phyloP scores from a whole-genome alignment of 768 basidiomycete species.

The Amanita pseudoporphyria region DNA sequence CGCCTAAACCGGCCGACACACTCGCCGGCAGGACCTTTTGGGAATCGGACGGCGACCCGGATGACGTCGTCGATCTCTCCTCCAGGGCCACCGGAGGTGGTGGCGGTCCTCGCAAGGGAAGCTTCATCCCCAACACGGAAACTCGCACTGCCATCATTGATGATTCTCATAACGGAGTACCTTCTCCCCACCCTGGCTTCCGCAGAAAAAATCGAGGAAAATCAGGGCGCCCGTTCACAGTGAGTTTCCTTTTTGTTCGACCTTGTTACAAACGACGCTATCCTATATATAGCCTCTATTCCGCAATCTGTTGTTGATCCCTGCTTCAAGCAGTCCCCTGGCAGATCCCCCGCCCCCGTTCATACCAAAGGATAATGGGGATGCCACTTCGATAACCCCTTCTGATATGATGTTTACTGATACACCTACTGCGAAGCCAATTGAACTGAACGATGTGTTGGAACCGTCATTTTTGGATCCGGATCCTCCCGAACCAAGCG shows the following conservation, averaged over 20 bases:
- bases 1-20: slow-evolving; percentile 60
- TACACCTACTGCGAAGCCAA: slow-evolving; percentile 37
- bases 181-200: slow-evolving; percentile 42
- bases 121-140: slow-evolving; percentile 28
- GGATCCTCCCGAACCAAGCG: slow-evolving; percentile 29
- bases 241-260: slow-evolving; percentile 15
- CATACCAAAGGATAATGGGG: not conserved
- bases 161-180: slow-evolving; percentile 31
- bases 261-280: not conserved
- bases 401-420: slow-evolving; percentile 13
- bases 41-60: slow-evolving; percentile 36
- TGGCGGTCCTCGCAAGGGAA: slow-evolving; percentile 28
- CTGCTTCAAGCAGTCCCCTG: slow-evolving; percentile 2
- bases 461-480: slow-evolving; percentile 64
- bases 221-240: slow-evolving; percentile 12
- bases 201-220: slow-evolving; percentile 15
- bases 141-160: slow-evolving; percentile 36
- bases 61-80: slow-evolving; percentile 23
- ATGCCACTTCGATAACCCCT: slow-evolving; percentile 4
- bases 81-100: slow-evolving; percentile 17
- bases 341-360: slow-evolving; percentile 4
- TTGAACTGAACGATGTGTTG: slow-evolving; percentile 68
- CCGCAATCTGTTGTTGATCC: slow-evolving; percentile 6
- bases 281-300: slow-evolving; percentile 14
- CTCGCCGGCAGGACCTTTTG: slow-evolving; percentile 52